phyloP scores from a whole-genome alignment of 208 protist genomes.

The Herpetomonas tarakana region DNA sequence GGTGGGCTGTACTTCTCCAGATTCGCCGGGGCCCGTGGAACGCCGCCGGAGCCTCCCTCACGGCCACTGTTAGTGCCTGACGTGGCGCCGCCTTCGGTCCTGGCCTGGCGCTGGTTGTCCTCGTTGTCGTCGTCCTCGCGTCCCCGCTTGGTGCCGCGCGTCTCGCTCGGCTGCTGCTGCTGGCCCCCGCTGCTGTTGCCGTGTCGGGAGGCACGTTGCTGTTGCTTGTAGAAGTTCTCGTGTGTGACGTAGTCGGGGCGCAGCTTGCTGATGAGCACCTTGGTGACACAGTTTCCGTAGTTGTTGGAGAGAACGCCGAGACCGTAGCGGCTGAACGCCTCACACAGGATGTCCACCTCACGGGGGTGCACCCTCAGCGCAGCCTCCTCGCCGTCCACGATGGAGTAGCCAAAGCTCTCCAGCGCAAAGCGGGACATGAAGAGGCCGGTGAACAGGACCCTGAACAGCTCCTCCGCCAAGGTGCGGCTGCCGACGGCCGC shows the following conservation, averaged over 20 bases:
- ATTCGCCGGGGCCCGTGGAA: constrained; percentile 15
- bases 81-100: constrained; percentile 13
- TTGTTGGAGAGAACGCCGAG: constrained; percentile 57
- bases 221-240: neutral
- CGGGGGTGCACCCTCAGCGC: constrained; percentile 23
- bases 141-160: constrained; percentile 31
- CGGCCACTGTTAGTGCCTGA: constrained; percentile 9
- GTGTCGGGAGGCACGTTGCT: neutral
- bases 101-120: constrained; percentile 15
- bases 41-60: neutral
- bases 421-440: constrained; percentile 52
- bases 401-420: constrained; percentile 49
- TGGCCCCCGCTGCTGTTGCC: neutral
- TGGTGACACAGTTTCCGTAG: constrained; percentile 49
- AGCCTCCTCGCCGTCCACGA: constrained; percentile 16
- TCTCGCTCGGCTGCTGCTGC: neutral
- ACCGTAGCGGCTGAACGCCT: constrained; percentile 50
- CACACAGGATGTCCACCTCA: constrained; percentile 65
- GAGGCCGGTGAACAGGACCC: constrained; percentile 50
- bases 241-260: constrained; percentile 33
- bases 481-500: neutral
- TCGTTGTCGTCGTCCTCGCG: constrained; percentile 24
- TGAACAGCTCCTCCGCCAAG: constrained; percentile 35
- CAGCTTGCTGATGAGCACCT: constrained; percentile 44
- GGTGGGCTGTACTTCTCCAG: constrained; percentile 28